Evolutionary conservation across 2,329 filamentous ascomycete species (phyloP).

Genomic region (Chaetomiaceae sp.): DNA sequence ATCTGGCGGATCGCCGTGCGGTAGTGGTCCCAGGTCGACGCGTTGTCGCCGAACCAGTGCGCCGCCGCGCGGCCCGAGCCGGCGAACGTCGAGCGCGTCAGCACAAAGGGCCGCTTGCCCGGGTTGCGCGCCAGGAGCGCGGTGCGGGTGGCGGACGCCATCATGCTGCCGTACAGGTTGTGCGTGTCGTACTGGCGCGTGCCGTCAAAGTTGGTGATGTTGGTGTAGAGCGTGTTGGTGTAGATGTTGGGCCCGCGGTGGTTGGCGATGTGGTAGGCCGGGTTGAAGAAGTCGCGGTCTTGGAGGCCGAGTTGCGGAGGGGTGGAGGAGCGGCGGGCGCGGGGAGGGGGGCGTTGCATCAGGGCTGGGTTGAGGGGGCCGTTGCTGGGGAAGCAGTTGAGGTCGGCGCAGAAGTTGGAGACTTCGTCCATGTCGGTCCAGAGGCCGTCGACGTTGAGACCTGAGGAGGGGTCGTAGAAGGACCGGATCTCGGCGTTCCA

Average conservation of each 20-base stretch:
- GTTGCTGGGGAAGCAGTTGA: conserved; percentile 44
- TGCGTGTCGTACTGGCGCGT: conserved; percentile 68
- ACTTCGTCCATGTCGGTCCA: conserved; percentile 67
- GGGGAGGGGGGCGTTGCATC: conserved; percentile 11
- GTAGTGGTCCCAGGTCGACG: conserved; percentile 53
- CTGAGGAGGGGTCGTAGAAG: conserved; percentile 57
- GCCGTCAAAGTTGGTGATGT: conserved; percentile 62
- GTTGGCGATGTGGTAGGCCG: conserved; percentile 59
- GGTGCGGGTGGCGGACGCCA: conserved; percentile 58
- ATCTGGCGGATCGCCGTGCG: conserved; percentile 52
- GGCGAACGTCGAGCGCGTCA: conserved; percentile 70
- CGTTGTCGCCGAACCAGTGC: conserved; percentile 57
- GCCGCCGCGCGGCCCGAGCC: conserved; percentile 60
- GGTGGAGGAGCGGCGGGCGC: conserved; percentile 46
- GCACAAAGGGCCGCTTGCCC: conserved; percentile 57
- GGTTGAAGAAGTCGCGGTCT: conserved; percentile 55
- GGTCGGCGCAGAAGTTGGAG: conserved; percentile 37
- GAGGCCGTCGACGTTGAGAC: conserved; percentile 67
- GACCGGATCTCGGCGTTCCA: conserved; percentile 61
- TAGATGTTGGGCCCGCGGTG: conserved; percentile 42
- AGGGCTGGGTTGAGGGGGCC: not conserved
- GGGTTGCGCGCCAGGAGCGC: conserved; percentile 63
- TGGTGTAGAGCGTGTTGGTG: conserved; percentile 57
- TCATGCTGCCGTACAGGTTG: conserved; percentile 71
- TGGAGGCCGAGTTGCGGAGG: conserved; percentile 47